A percentile compares a stretch with the other conserved stretches of the same genome.
Conservation (phyloP, 352 stramenopile genomes). For the Pythium brachiatum region DNA sequence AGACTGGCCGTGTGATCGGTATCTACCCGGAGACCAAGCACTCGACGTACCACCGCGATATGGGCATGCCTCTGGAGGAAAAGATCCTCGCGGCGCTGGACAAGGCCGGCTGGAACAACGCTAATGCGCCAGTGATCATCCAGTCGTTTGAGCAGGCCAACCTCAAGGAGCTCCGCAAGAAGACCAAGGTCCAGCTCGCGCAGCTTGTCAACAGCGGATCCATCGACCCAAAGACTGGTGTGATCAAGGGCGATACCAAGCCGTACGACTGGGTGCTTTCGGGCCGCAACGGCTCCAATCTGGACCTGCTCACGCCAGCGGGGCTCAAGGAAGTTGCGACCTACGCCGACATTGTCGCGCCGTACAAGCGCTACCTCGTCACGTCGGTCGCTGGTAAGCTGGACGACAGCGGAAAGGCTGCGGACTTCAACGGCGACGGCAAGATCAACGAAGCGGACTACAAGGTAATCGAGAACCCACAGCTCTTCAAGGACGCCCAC, state of each 20-base stretch:
- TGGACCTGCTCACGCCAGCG: conserved; percentile 49
- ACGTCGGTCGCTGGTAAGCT: conserved; percentile 45
- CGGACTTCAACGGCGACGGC: conserved; percentile 67
- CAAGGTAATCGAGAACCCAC: conserved; percentile 36
- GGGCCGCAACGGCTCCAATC: conserved; percentile 51
- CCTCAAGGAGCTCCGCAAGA: conserved; percentile 59
- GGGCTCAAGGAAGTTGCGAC: conserved; percentile 62
- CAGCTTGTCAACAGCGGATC: conserved; percentile 73
- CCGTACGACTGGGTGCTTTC: conserved; percentile 70
- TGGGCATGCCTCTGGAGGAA: conserved; percentile 75
- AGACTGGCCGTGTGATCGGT: conserved; percentile 60
- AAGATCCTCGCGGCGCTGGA: conserved; percentile 71
- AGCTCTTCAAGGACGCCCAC: conserved; percentile 56
- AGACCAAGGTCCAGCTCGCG: conserved; percentile 72
- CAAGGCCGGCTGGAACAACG: conserved; percentile 63
- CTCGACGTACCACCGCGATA: conserved; percentile 63
- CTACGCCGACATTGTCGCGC: conserved; percentile 70
- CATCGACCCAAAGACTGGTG: conserved; percentile 53
- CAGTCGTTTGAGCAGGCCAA: conserved; percentile 80
- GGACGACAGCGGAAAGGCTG: conserved; percentile 36
- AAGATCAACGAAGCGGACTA: conserved; percentile 60
- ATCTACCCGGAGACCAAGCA: conserved; percentile 91
- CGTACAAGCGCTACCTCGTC: conserved; percentile 82
- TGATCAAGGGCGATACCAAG: conserved; percentile 43
- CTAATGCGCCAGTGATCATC: conserved; percentile 60